A percentile compares a stretch with the other conserved stretches of the same genome.
These are phyloP conservation scores for Erodium trifolium DNA, from an alignment of 441 rosid species.

Conservation along the genomic window DNA sequence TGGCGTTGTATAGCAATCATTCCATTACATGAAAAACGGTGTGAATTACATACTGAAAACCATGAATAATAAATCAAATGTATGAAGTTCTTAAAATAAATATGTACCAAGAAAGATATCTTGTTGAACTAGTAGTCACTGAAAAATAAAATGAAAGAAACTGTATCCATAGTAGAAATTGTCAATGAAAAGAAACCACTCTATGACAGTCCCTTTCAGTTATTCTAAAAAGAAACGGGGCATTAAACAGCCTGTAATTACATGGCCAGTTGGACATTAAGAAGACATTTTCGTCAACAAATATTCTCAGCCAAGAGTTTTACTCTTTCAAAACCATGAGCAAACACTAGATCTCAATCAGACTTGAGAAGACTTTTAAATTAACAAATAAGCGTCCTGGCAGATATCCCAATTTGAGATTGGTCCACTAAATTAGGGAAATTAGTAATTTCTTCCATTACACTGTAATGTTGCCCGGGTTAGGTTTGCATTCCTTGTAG, in stretches of 20 bases:
- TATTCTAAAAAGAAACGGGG: no score
- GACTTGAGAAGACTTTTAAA: no score
- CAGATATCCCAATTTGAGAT: no score
- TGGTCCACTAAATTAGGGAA: no score
- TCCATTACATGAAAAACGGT: background rate
- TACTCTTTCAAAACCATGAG: no score
- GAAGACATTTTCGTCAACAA: background rate
- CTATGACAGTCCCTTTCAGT: background rate
- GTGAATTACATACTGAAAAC: background rate
- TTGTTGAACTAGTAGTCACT: background rate
- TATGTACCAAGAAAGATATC: background rate
- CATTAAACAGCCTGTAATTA: no score
- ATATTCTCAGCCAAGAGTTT: no score
- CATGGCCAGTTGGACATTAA: background rate
- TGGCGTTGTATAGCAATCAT: background rate
- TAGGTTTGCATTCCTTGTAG: no score
- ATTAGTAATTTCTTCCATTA: no score
- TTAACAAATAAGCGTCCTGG: no score
- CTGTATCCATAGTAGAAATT: background rate
- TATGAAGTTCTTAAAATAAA: background rate
- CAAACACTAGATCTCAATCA: no score
- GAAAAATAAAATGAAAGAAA: background rate
- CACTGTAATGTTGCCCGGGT: no score
- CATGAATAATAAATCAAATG: background rate
- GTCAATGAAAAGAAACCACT: background rate